Conservation (phyloP, 192 early-diverging fungal genomes). For the Kickxella alabastrina region DNA sequence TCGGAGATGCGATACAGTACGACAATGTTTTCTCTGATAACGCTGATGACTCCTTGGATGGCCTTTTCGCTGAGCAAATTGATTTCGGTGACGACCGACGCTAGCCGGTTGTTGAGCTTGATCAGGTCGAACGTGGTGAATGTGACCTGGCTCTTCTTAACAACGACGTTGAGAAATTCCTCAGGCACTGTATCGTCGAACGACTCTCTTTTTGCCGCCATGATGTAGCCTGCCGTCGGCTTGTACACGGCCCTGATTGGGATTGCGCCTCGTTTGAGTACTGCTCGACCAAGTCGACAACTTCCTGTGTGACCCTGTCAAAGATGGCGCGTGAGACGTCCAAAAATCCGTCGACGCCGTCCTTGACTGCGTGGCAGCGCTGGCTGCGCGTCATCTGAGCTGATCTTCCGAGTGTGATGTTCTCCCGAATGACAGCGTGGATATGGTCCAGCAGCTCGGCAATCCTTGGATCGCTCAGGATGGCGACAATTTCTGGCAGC, state of each 20-base stretch:
- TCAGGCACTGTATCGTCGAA: conserved; percentile 53
- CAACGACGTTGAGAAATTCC: conserved; percentile 70
- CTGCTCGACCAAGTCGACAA: conserved; percentile 44
- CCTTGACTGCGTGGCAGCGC: conserved; percentile 82
- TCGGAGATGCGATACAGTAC: conserved; percentile 72
- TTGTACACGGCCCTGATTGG: conserved; percentile 68
- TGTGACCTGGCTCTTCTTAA: conserved; percentile 57
- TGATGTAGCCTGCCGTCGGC: conserved; percentile 58
- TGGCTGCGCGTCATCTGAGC: conserved; percentile 77
- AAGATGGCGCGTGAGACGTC: conserved; percentile 62
- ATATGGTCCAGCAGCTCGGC: conserved; percentile 49
- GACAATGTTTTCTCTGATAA: conserved; percentile 58
- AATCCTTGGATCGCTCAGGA: conserved; percentile 43
- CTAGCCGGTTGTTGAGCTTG: conserved; percentile 76
- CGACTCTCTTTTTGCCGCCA: conserved; percentile 49
- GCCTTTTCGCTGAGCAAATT: conserved; percentile 73
- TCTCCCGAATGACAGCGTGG: conserved; percentile 66
- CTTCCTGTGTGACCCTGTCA: conserved; percentile 40
- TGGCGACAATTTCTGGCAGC: conserved; percentile 45
- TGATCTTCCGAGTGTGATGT: conserved; percentile 65
- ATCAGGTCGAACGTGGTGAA: conserved; percentile 78
- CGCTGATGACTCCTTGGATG: conserved; percentile 24
- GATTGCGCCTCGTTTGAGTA: conserved; percentile 53
- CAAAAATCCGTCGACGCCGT: conserved; percentile 76
- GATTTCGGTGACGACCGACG: conserved; percentile 78